phyloP scores from a whole-genome alignment of 2,329 filamentous ascomycete genomes.

The Clarireedia hainanense region DNA sequence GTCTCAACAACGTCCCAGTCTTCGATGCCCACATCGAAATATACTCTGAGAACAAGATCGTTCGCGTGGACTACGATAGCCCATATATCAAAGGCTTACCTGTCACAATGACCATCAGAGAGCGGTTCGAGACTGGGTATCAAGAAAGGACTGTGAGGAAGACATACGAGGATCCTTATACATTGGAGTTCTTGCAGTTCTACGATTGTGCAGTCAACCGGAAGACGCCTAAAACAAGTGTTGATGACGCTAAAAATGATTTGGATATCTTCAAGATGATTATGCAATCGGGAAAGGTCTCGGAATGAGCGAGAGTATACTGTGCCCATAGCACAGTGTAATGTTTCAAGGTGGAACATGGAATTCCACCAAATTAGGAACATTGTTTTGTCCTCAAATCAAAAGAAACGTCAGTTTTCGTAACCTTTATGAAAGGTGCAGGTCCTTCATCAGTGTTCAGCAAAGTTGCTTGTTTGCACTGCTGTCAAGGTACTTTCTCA shows the following conservation, averaged over 20 bases:
- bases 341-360: too few relatives aligned
- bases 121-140: slow-evolving; percentile 23
- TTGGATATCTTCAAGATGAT: slow-evolving; percentile 19
- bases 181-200: slow-evolving; percentile 31
- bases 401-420: too few relatives aligned
- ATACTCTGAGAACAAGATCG: slow-evolving; percentile 45
- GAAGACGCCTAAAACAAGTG: slow-evolving; percentile 27
- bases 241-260: slow-evolving; percentile 23
- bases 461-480: too few relatives aligned
- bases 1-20: slow-evolving; percentile 42
- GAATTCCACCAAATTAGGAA: too few relatives aligned
- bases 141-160: slow-evolving; percentile 13
- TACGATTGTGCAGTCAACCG: slow-evolving; percentile 24
- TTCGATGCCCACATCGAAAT: slow-evolving; percentile 47
- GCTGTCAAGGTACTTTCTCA: too few relatives aligned
- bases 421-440: too few relatives aligned
- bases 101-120: slow-evolving; percentile 34
- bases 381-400: too few relatives aligned
- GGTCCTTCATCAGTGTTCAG: too few relatives aligned
- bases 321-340: too few relatives aligned
- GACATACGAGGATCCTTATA: slow-evolving; percentile 39
- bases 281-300: slow-evolving; percentile 6
- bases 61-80: slow-evolving; percentile 47
- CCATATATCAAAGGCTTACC: slow-evolving; percentile 50
- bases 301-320: background rate